Conservation (phyloP, 306 rosid species). For the Acacia melanoxylon region DNA sequence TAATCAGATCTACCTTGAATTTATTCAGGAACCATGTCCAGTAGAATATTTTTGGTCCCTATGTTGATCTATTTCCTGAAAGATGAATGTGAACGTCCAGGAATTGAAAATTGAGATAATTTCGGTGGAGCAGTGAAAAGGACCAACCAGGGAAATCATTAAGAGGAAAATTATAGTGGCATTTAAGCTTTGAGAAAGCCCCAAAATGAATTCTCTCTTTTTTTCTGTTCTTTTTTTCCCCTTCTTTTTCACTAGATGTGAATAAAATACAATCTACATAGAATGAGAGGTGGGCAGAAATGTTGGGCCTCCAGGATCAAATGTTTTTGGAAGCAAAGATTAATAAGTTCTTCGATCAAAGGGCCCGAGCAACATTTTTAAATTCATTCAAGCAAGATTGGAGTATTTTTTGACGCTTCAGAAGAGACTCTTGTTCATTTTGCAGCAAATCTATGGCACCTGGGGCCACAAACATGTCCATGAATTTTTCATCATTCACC, state of each 20-base stretch:
- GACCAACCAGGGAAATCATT: background rate
- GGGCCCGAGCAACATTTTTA: conserved; percentile 68
- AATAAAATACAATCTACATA: background rate
- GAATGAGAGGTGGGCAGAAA: background rate
- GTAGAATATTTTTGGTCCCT: background rate
- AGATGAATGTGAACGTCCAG: background rate
- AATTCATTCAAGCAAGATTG: conserved; percentile 89
- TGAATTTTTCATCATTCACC: conserved; percentile 85
- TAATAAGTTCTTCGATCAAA: conserved; percentile 37
- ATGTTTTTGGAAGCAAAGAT: background rate
- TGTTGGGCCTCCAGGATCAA: background rate
- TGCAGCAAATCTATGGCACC: conserved; percentile 76
- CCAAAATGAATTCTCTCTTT: background rate
- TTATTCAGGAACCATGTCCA: background rate
- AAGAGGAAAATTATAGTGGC: background rate
- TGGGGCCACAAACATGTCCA: conserved; percentile 97
- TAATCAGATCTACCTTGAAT: background rate
- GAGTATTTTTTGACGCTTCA: conserved; percentile 82
- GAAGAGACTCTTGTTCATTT: conserved; percentile 67
- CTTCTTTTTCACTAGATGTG: conserved; percentile 39
- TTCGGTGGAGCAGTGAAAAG: background rate
- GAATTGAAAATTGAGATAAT: background rate
- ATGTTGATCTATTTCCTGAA: background rate
- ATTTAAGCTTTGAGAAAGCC: background rate
- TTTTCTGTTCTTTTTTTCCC: background rate